These are phyloP conservation scores for Suillus clintonianus DNA, from an alignment of 768 basidiomycete genomes.

Conservation along the genomic window DNA sequence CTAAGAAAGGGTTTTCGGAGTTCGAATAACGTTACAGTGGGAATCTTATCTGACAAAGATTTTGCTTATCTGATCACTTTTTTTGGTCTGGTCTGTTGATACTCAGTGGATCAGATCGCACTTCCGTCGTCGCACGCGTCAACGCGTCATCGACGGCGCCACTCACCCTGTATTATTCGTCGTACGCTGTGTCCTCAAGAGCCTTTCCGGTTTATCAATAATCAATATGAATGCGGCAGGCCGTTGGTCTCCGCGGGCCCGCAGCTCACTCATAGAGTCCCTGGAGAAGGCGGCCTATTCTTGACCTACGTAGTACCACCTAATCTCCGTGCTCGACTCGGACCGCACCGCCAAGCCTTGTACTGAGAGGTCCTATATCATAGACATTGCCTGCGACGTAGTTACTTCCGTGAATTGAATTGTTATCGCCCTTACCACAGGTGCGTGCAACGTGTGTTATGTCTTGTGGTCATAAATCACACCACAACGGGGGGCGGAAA, in stretches of 20 bases:
- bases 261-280: background rate
- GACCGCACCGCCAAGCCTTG: background rate
- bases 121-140: too few relatives aligned
- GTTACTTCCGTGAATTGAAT: background rate
- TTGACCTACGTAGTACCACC: background rate
- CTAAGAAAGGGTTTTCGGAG: constrained; percentile 12
- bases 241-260: background rate
- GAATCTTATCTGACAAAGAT: constrained; percentile 16
- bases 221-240: background rate
- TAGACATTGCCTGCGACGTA: background rate
- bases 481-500: too few relatives aligned
- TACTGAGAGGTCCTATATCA: background rate
- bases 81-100: too few relatives aligned
- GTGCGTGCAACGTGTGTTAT: background rate
- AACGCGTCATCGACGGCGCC: too few relatives aligned
- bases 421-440: background rate
- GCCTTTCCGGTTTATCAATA: too few relatives aligned
- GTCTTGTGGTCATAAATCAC: background rate
- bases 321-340: background rate
- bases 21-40: constrained; percentile 13
- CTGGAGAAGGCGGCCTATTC: background rate
- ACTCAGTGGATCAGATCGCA: too few relatives aligned
- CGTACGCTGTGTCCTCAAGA: too few relatives aligned
- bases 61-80: background rate
- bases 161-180: too few relatives aligned